Percentiles rank a stretch among this genome's conserved stretches.
Evolutionary conservation across 495 filamentous ascomycete genomes (phyloP).

Genomic region (Xylaria bambusicola): DNA sequence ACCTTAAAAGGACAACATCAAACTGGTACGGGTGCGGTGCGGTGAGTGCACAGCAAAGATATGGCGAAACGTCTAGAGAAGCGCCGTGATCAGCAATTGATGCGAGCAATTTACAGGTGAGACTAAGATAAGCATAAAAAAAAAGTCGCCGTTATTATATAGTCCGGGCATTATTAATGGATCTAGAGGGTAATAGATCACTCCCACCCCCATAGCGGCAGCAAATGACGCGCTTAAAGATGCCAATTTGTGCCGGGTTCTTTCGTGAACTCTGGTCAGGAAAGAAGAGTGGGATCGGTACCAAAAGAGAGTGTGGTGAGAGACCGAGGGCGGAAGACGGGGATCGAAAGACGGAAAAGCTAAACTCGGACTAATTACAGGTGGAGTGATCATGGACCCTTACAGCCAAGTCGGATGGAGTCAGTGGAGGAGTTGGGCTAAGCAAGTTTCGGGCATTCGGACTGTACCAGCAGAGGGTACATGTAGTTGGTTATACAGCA

Average conservation of each 20-base stretch:
- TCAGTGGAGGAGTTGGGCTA: slow-evolving; percentile 11
- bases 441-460: slow-evolving; percentile 11
- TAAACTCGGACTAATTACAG: slow-evolving; percentile 15
- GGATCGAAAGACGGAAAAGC: slow-evolving; percentile 7
- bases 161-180: slow-evolving; percentile 3
- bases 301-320: slow-evolving; percentile 3
- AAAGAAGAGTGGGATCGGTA: neutral
- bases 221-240: slow-evolving; percentile 4
- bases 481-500: neutral
- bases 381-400: slow-evolving; percentile 18
- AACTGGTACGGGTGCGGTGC: neutral
- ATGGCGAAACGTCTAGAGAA: slow-evolving; percentile 1
- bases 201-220: slow-evolving; percentile 9
- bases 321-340: neutral
- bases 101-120: slow-evolving; percentile 5
- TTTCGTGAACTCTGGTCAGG: neutral
- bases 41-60: neutral
- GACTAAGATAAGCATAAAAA: neutral
- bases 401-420: slow-evolving; percentile 11
- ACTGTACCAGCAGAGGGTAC: neutral
- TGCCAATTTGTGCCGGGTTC: neutral
- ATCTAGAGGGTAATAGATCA: neutral
- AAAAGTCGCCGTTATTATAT: slow-evolving; percentile 7
- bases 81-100: slow-evolving; percentile 13
- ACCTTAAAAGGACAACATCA: slow-evolving; percentile 1